These are phyloP conservation scores for Pseudoscleropodium purum DNA, from an alignment of 225 moss, liverwort and hornwort species.

Conservation along the genomic window DNA sequence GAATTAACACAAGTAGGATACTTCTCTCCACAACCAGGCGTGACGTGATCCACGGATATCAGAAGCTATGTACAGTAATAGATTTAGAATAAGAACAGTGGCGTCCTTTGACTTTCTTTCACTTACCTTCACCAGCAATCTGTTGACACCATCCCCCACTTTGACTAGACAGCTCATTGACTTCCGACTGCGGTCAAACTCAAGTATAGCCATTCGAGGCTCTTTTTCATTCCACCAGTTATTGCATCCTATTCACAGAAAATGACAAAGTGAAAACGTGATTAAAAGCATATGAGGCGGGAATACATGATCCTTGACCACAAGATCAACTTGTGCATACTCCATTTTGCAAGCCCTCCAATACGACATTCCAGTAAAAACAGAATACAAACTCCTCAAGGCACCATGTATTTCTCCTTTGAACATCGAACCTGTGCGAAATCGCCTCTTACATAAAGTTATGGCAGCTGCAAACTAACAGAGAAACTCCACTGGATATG, in stretches of 20 bases:
- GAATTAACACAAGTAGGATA: not conserved
- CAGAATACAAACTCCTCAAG: not conserved
- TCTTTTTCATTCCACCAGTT: conserved; percentile 56
- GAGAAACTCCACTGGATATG: not conserved
- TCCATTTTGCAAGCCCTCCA: not conserved
- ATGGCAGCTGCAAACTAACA: not conserved
- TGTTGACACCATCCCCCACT: conserved; percentile 40
- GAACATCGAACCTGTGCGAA: not conserved
- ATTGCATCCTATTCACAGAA: conserved; percentile 50
- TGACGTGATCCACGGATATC: not conserved
- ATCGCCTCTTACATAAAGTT: not conserved
- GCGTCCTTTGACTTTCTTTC: not conserved
- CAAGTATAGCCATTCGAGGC: conserved; percentile 56
- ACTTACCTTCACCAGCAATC: conserved; percentile 79
- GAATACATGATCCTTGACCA: not conserved
- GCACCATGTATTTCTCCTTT: not conserved
- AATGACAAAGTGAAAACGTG: not conserved
- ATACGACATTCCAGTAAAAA: not conserved
- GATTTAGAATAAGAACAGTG: not conserved
- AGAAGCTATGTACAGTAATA: not conserved
- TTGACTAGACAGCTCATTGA: conserved; percentile 83
- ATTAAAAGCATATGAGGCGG: not conserved
- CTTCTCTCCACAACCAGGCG: not conserved
- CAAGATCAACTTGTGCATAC: not conserved
- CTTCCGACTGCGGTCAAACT: conserved; percentile 86